phyloP scores from a whole-genome alignment of 2,329 filamentous ascomycete species.

The Penicillium sp. region DNA sequence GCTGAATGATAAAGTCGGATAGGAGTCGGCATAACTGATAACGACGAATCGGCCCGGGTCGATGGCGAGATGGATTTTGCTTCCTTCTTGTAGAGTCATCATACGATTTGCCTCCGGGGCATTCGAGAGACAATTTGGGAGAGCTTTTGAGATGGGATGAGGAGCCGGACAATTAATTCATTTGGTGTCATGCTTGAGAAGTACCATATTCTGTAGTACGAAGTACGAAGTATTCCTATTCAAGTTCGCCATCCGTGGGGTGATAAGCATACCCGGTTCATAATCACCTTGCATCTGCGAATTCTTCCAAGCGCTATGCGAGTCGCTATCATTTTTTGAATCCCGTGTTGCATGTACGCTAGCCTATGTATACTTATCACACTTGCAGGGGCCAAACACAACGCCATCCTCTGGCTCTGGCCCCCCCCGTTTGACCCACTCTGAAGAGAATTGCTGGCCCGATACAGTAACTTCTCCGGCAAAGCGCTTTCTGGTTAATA shows the following conservation, averaged over 20 bases:
- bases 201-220: not conserved
- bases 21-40: not conserved
- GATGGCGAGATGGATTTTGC: not conserved
- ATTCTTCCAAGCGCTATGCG: not conserved
- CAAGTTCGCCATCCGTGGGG: not conserved
- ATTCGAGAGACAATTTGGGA: too few relatives aligned
- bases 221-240: not conserved
- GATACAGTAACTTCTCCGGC: conserved; percentile 18
- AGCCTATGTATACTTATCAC: not conserved
- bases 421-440: conserved; percentile 7
- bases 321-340: not conserved
- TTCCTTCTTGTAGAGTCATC: not conserved
- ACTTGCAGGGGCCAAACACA: not conserved
- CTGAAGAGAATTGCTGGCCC: conserved; percentile 12
- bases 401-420: not conserved
- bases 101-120: not conserved
- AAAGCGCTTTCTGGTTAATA: conserved; percentile 12
- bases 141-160: not conserved
- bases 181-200: not conserved
- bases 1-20: not conserved
- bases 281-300: too few relatives aligned
- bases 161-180: not conserved
- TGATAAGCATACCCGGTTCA: not conserved
- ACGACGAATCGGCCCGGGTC: not conserved
- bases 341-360: not conserved